Percentiles rank a stretch among this genome's conserved stretches.
Conservation (phyloP, 352 stramenopile species). For the Globisporangium abappressorium region DNA sequence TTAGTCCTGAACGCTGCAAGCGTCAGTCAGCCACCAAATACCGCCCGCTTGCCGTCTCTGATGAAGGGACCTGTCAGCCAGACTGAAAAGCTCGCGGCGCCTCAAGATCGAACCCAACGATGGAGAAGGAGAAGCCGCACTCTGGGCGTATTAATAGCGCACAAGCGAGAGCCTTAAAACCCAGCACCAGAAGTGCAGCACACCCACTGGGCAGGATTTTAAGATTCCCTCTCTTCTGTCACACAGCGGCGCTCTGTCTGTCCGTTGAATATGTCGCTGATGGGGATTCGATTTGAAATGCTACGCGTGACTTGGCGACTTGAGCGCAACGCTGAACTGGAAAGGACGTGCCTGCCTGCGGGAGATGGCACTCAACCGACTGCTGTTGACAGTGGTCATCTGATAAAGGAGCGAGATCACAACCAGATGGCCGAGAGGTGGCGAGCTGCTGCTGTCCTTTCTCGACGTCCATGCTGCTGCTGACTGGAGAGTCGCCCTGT, state of each 20-base stretch:
- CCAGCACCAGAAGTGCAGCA: background rate
- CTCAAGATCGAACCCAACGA: background rate
- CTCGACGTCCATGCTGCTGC: background rate
- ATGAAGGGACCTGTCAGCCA: too few species aligned
- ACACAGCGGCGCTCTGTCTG: background rate
- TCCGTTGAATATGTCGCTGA: background rate
- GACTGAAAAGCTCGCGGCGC: too few species aligned
- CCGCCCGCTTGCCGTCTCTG: too few species aligned
- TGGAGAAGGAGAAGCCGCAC: background rate
- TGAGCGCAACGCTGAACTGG: background rate
- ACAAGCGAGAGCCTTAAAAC: background rate
- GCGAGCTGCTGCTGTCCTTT: background rate
- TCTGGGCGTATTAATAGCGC: background rate
- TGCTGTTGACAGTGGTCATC: background rate
- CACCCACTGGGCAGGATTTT: background rate
- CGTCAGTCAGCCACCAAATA: background rate
- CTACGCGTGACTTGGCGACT: background rate
- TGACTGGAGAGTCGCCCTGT: background rate
- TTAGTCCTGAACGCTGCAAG: background rate
- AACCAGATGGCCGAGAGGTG: background rate
- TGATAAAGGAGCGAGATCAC: background rate
- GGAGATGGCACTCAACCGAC: background rate
- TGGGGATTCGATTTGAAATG: background rate
- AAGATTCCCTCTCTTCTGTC: background rate
- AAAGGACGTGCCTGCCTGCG: background rate